These are phyloP conservation scores for Rubroshorea leprosula DNA, from an alignment of 345 rosid species.

Conservation along the genomic window DNA sequence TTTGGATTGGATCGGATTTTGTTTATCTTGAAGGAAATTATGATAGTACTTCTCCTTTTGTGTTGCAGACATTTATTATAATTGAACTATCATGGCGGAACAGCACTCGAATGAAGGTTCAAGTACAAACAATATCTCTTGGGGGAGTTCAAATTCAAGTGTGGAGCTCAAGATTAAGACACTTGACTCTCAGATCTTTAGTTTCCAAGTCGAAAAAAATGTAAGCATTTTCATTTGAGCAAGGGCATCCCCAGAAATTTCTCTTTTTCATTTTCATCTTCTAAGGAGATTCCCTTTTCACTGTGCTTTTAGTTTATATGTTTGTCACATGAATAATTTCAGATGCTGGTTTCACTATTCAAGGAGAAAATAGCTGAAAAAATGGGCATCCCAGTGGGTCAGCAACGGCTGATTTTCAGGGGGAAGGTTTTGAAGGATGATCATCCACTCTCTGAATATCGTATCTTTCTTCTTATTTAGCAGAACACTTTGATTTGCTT, in stretches of 20 bases:
- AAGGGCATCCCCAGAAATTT: background rate
- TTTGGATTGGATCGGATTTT: background rate
- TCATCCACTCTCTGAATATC: slow-evolving; percentile 79
- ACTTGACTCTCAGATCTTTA: slow-evolving; percentile 63
- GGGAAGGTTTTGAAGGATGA: slow-evolving; percentile 93
- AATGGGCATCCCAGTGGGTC: slow-evolving; percentile 75
- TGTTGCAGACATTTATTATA: slow-evolving; percentile 16
- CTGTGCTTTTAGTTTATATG: slow-evolving; percentile 11
- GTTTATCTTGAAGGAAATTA: background rate
- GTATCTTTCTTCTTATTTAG: slow-evolving; percentile 48
- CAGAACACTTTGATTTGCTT: background rate
- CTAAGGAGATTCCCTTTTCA: background rate
- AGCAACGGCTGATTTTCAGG: slow-evolving; percentile 85
- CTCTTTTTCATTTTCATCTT: background rate
- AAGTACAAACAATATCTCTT: slow-evolving; percentile 38
- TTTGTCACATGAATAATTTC: slow-evolving; percentile 23
- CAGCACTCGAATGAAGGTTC: slow-evolving; percentile 44
- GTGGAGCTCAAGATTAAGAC: slow-evolving; percentile 85
- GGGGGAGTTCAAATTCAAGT: slow-evolving; percentile 45
- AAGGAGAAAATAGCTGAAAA: slow-evolving; percentile 78
- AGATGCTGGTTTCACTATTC: slow-evolving; percentile 67
- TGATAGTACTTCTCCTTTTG: background rate
- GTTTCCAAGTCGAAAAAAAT: slow-evolving; percentile 61
- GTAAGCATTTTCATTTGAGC: slow-evolving; percentile 36
- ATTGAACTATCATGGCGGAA: slow-evolving; percentile 52